Evolutionary conservation across 441 rosid genomes (phyloP).

Genomic region (Gossypium gossypioides): DNA sequence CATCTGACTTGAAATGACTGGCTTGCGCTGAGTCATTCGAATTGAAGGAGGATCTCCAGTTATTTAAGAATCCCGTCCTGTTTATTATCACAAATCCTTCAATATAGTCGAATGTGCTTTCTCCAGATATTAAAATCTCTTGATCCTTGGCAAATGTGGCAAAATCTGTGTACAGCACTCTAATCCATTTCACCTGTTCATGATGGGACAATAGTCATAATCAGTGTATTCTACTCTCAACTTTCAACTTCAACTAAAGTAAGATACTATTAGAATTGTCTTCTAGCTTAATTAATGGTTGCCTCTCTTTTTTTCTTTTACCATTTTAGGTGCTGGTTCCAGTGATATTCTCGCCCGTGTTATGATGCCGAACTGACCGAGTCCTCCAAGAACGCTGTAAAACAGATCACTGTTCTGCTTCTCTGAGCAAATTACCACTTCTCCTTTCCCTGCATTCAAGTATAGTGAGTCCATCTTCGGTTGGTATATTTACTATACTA

Average conservation of each 20-base stretch:
- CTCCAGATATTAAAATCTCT: constrained; percentile 54
- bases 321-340: constrained; percentile 83
- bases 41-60: constrained; percentile 74
- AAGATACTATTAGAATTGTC: neutral
- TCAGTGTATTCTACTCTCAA: neutral
- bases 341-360: constrained; percentile 76
- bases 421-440: constrained; percentile 62
- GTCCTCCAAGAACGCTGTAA: constrained; percentile 86
- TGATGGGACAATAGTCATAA: constrained; percentile 10
- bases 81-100: constrained; percentile 91
- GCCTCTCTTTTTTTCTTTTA: constrained; percentile 23
- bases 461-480: constrained; percentile 3
- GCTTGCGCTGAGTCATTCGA: constrained; percentile 71
- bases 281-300: neutral
- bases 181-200: constrained; percentile 85
- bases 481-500: neutral
- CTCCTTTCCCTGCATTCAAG: constrained; percentile 75
- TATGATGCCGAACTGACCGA: constrained; percentile 95
- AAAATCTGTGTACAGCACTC: constrained; percentile 77
- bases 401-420: constrained; percentile 76
- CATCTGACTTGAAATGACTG: constrained; percentile 62
- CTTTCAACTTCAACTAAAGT: neutral
- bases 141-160: constrained; percentile 61
- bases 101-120: constrained; percentile 53
- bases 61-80: constrained; percentile 64